These are phyloP conservation scores for Talaromyces sp. DNA, from an alignment of 2,329 filamentous ascomycete species.

Conservation along the genomic window DNA sequence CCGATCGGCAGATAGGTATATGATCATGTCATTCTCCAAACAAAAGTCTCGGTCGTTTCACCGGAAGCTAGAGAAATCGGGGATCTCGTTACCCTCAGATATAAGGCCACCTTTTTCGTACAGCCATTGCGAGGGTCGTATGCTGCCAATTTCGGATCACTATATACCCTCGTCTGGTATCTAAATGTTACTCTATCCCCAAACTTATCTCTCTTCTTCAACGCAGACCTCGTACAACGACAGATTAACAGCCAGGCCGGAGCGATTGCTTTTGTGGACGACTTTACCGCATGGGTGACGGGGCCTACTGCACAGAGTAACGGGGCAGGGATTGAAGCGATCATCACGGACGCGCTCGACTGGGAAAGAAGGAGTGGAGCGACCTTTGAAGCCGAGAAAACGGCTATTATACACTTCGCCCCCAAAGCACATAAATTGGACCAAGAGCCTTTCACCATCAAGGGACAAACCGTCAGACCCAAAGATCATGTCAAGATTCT, in stretches of 20 bases:
- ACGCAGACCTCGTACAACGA: conserved; percentile 38
- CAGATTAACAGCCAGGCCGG: conserved; percentile 24
- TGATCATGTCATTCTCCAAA: no score
- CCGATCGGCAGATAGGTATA: no score
- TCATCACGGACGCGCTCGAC: conserved; percentile 25
- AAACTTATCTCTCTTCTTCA: conserved; percentile 42
- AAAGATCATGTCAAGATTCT: conserved; percentile 25
- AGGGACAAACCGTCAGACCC: neutral
- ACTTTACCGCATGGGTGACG: neutral
- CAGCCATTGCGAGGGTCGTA: no score
- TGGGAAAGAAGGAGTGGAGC: conserved; percentile 35
- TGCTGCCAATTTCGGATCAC: no score
- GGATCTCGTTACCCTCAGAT: no score
- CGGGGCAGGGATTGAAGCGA: neutral
- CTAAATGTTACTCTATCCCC: conserved; percentile 39
- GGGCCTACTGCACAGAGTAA: neutral
- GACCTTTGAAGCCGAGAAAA: conserved; percentile 37
- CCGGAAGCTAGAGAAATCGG: no score
- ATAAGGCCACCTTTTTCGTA: no score
- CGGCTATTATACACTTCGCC: conserved; percentile 36
- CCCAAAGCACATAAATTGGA: neutral
- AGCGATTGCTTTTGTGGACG: conserved; percentile 13
- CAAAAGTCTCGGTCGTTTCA: no score
- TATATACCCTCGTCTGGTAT: no score
- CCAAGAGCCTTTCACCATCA: neutral